Conservation (phyloP, 2,329 filamentous ascomycete genomes). For the Aspergillus puulaauensis region DNA sequence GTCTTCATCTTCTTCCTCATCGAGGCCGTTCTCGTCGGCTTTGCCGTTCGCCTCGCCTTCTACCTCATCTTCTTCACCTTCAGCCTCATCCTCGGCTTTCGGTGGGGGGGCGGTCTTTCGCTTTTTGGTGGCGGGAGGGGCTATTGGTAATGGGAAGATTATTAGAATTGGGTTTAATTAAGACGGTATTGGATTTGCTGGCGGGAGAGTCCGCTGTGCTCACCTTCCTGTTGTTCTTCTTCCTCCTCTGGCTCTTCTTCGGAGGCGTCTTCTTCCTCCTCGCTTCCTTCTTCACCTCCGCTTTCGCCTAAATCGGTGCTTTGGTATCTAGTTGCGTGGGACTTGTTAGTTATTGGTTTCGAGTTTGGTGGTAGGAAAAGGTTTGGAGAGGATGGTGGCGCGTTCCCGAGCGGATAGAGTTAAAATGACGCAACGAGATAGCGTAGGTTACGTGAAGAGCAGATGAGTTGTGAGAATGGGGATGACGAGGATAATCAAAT, state of each 20-base stretch:
- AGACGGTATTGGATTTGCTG: not conserved
- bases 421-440: slow-evolving; percentile 6
- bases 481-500: not conserved
- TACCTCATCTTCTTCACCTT: slow-evolving; percentile 10
- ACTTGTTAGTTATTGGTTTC: not conserved
- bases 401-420: not conserved
- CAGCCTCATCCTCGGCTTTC: slow-evolving; percentile 13
- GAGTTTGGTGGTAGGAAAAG: not conserved
- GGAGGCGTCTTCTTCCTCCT: slow-evolving; percentile 27
- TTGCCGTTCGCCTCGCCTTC: slow-evolving; percentile 20
- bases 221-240: slow-evolving; percentile 29
- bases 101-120: slow-evolving; percentile 30
- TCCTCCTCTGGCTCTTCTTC: slow-evolving; percentile 27
- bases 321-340: slow-evolving; percentile 31
- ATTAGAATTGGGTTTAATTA: not conserved
- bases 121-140: slow-evolving; percentile 31
- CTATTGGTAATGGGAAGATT: slow-evolving; percentile 11
- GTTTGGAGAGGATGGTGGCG: not conserved
- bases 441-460: not conserved
- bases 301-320: slow-evolving; percentile 26
- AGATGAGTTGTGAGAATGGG: not conserved
- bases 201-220: not conserved
- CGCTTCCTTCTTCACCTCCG: slow-evolving; percentile 23
- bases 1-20: slow-evolving; percentile 14
- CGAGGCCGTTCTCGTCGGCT: slow-evolving; percentile 17